phyloP scores from a whole-genome alignment of 208 protist genomes.

The Jaenimonas drosophilae region DNA sequence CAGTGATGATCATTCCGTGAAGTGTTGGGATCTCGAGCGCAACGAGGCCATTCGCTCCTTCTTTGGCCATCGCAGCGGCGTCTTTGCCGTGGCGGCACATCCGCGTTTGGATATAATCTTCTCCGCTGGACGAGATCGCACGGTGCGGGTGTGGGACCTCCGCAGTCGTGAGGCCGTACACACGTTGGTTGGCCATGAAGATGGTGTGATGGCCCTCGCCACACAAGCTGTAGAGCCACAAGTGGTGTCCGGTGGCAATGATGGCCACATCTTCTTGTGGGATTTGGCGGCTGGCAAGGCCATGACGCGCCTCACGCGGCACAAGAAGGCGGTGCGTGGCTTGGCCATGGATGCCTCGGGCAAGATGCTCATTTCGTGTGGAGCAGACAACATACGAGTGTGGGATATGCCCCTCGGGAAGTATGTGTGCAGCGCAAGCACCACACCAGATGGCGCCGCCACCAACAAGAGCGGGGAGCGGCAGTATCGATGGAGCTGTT shows the following conservation, averaged over 20 bases:
- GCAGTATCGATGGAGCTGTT: conserved; percentile 79
- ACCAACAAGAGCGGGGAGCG: conserved; percentile 15
- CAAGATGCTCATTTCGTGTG: conserved; percentile 90
- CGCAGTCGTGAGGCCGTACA: conserved; percentile 67
- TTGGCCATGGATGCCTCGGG: conserved; percentile 85
- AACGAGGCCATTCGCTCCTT: conserved; percentile 94
- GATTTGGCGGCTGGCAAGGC: conserved; percentile 75
- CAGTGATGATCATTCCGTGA: conserved; percentile 97
- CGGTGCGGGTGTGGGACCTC: conserved; percentile 92
- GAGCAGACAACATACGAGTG: conserved; percentile 97
- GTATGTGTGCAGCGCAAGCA: conserved; percentile 93
- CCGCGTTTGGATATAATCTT: conserved; percentile 97
- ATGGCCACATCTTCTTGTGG: conserved; percentile 92
- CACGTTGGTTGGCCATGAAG: conserved; percentile 90
- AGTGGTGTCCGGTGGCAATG: conserved; percentile 90
- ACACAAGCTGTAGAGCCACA: conserved; percentile 89
- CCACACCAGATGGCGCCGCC: conserved; percentile 11
- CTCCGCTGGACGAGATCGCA: conserved; percentile 95
- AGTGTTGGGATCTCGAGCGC: conserved; percentile 99
- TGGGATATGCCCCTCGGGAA: conserved; percentile 93
- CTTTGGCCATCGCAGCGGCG: conserved; percentile 95
- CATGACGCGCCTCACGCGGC: conserved; percentile 92
- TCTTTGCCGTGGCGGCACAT: conserved; percentile 92
- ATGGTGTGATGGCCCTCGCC: conserved; percentile 86
- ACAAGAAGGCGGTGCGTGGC: conserved; percentile 98